Percentiles rank a stretch among this genome's conserved stretches.
Evolutionary conservation across 2,329 filamentous ascomycete genomes (phyloP).

Genomic region (Tolypocladium paradoxum): DNA sequence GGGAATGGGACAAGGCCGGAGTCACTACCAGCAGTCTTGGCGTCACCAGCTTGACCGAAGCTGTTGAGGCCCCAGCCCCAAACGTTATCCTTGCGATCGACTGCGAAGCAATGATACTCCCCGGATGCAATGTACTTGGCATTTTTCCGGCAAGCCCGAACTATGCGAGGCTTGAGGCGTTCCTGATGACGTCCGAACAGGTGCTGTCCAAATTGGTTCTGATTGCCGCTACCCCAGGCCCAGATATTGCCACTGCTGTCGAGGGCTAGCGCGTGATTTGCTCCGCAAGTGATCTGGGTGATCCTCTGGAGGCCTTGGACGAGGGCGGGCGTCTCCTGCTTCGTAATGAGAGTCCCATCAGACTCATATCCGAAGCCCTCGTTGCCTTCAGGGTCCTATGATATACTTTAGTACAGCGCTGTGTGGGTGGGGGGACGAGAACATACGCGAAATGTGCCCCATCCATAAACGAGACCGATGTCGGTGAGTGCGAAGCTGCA

Average conservation of each 20-base stretch:
- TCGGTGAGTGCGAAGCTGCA: constrained; percentile 60
- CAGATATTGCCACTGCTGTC: constrained; percentile 30
- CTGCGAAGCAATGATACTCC: constrained; percentile 64
- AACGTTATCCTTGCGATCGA: constrained; percentile 55
- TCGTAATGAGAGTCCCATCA: constrained; percentile 26
- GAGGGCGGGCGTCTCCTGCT: constrained; percentile 33
- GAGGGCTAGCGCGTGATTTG: constrained; percentile 55
- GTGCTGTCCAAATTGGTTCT: constrained; percentile 40
- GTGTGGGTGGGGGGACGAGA: no score
- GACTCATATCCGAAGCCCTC: constrained; percentile 41
- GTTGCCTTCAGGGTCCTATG: constrained; percentile 22
- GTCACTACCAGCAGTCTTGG: constrained; percentile 20
- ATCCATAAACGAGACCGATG: constrained; percentile 60
- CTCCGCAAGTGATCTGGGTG: constrained; percentile 46
- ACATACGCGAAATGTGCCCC: constrained; percentile 62
- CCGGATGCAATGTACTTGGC: constrained; percentile 54
- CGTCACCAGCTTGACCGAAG: constrained; percentile 60
- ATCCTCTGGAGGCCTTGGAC: constrained; percentile 48
- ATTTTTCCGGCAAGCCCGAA: constrained; percentile 42
- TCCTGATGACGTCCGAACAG: constrained; percentile 34
- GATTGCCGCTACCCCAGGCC: constrained; percentile 29
- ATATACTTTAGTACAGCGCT: constrained; percentile 4
- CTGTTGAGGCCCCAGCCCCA: constrained; percentile 76
- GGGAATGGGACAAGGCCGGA: constrained; percentile 51
- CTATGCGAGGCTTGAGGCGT: constrained; percentile 36